These are phyloP conservation scores for Clonostachys rhizophaga DNA, from an alignment of 2,329 filamentous ascomycete genomes.

Conservation along the genomic window DNA sequence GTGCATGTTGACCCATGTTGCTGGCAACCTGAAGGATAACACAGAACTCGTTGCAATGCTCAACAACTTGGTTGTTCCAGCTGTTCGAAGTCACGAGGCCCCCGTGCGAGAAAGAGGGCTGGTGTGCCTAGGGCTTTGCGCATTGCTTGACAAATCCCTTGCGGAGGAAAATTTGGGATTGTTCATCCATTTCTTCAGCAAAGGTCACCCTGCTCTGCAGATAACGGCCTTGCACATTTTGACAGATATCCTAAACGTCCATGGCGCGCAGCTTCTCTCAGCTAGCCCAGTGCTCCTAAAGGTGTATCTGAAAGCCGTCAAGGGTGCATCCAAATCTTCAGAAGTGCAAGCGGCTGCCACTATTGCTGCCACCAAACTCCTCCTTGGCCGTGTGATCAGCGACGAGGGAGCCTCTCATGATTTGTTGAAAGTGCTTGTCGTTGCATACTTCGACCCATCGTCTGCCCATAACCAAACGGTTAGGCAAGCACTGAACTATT, in stretches of 20 bases:
- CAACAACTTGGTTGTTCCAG: slow-evolving; percentile 93
- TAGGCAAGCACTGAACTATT: slow-evolving; percentile 85
- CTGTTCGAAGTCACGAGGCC: slow-evolving; percentile 87
- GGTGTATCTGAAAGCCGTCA: slow-evolving; percentile 79
- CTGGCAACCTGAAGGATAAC: slow-evolving; percentile 83
- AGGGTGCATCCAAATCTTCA: slow-evolving; percentile 62
- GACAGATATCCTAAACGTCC: slow-evolving; percentile 86
- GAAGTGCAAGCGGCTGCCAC: slow-evolving; percentile 79
- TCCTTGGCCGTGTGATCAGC: slow-evolving; percentile 75
- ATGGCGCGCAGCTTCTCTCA: slow-evolving; percentile 73
- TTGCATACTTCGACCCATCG: slow-evolving; percentile 86
- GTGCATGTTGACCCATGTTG: slow-evolving; percentile 93
- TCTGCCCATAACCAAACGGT: slow-evolving; percentile 77
- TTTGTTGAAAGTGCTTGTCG: slow-evolving; percentile 77
- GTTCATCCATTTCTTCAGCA: slow-evolving; percentile 94
- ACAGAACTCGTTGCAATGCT: slow-evolving; percentile 94
- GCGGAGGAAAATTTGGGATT: slow-evolving; percentile 88
- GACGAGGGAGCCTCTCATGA: slow-evolving; percentile 63
- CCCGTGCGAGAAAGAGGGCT: slow-evolving; percentile 89
- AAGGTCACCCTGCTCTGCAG: slow-evolving; percentile 85
- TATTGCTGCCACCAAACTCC: slow-evolving; percentile 77
- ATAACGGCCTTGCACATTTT: slow-evolving; percentile 88
- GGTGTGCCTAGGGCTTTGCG: slow-evolving; percentile 84
- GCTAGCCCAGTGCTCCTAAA: slow-evolving; percentile 70
- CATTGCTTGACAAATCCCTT: slow-evolving; percentile 84